Percentiles rank a stretch among this genome's conserved stretches.
These are phyloP conservation scores for Colletotrichum spaethianum DNA, from an alignment of 2,329 filamentous ascomycete genomes.

Conservation along the genomic window DNA sequence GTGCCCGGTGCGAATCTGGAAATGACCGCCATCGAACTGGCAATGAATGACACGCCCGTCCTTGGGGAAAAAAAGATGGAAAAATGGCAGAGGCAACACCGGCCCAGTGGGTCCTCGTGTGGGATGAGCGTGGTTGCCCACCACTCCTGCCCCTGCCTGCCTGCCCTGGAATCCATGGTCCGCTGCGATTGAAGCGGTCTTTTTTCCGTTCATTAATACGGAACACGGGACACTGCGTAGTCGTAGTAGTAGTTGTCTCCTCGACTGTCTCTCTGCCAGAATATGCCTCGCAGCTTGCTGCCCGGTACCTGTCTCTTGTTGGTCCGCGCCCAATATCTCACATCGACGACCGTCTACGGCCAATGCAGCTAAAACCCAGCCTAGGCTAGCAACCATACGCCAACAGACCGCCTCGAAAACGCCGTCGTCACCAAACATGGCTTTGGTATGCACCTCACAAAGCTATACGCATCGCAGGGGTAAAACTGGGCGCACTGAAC, in stretches of 20 bases:
- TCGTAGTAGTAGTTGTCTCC: conserved; percentile 26
- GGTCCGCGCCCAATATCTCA: conserved; percentile 6
- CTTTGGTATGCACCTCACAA: conserved; percentile 14
- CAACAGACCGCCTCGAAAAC: conserved; percentile 35
- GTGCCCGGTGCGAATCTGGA: conserved; percentile 4
- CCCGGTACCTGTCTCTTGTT: neutral
- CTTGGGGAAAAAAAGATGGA: no score
- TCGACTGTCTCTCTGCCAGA: neutral
- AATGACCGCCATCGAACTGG: neutral
- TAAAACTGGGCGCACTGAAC: neutral
- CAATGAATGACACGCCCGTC: neutral
- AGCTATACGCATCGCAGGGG: conserved; percentile 2
- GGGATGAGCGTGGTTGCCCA: conserved; percentile 21
- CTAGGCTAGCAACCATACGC: conserved; percentile 18
- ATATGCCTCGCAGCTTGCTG: conserved; percentile 1
- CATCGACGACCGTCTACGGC: neutral
- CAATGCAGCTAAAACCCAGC: conserved; percentile 9
- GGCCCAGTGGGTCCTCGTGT: conserved; percentile 21
- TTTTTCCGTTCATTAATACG: conserved; percentile 28
- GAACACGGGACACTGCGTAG: neutral
- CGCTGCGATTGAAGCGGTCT: conserved; percentile 7
- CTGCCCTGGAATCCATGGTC: neutral
- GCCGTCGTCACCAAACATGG: conserved; percentile 29
- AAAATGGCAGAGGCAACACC: conserved; percentile 21
- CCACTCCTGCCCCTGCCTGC: neutral